Evolutionary conservation across 257 asterid species (phyloP), one percentile per base, ranked within the genome.

Genomic region (Linaria vulgaris): DNA sequence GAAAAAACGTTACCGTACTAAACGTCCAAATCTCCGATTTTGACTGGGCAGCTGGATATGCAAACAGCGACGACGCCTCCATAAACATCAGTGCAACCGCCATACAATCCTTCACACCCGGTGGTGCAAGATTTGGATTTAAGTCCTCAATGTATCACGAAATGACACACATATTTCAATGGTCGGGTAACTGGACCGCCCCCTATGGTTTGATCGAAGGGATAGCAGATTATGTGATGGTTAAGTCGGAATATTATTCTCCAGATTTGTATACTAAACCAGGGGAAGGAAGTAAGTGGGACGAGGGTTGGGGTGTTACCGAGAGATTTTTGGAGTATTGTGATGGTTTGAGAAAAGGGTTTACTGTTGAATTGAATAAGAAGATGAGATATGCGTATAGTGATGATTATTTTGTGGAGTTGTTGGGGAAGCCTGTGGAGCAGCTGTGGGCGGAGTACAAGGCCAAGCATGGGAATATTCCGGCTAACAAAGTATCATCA

Each of bases 191-290:
- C 0, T 58, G 71, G 1, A 54, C 71, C 1, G 77, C 79, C 0
- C 86, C 86, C 0, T 74, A 67, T 0, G 83, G 86, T 1, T 23
- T 81, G 30, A 72, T 71, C 3, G 83, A 80, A n/a, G 83, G 83
- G 10, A 12, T 72, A 0, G 81, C 86, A 0, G 83, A 78, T 6
- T 81, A 78, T 17, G 69, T 75, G 11, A 69, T 38, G 76, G 17
- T 72, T 9, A 74, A 78, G 12, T 59, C 79, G 4, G 14, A 50
- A 0, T 59, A 44, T n/a, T 77, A 56, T 12, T 65, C 16, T 9
- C 12, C 56, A 0, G 6, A 27, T 0, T 10, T 38, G 0, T 72
- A 43, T 12, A 5, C 77, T 0, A 68, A 38, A 51, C 86, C 77
- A 3, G 83, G 83, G 0, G 43, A 7, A 1, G 83, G 86, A 17